A percentile compares a stretch with the other conserved stretches of the same genome.
phyloP scores from a whole-genome alignment of 495 filamentous ascomycete species.

The Letharia columbiana region DNA sequence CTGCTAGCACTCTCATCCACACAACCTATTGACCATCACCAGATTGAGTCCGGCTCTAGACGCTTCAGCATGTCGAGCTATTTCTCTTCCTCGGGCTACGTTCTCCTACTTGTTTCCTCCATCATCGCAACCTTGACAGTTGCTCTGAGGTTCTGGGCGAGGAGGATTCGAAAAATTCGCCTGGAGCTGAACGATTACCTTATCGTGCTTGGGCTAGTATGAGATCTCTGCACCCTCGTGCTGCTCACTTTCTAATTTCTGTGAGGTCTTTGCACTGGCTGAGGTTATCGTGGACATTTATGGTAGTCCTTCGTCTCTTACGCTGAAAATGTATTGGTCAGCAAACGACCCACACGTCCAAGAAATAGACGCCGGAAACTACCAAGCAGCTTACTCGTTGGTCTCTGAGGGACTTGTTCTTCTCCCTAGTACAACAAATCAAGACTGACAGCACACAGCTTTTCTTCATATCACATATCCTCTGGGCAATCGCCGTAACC shows the following conservation, averaged over 20 bases:
- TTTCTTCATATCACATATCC: conserved; percentile 8
- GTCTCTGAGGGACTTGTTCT: too few relatives aligned
- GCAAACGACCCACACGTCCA: too few relatives aligned
- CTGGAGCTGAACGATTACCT: conserved; percentile 19
- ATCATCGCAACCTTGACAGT: conserved; percentile 14
- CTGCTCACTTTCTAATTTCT: not conserved
- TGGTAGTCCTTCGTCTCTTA: not conserved
- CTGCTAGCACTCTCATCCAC: not conserved
- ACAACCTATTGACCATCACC: not conserved
- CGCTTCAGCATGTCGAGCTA: not conserved
- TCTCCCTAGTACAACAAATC: not conserved
- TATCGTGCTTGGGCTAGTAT: conserved; percentile 16
- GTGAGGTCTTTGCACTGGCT: conserved; percentile 14
- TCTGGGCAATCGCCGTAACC: conserved; percentile 28
- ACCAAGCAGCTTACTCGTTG: too few relatives aligned
- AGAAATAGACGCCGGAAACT: too few relatives aligned
- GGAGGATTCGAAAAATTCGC: conserved; percentile 14
- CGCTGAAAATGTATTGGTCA: too few relatives aligned
- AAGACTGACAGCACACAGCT: not conserved
- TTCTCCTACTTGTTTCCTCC: conserved; percentile 5
- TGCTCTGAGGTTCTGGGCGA: conserved; percentile 16
- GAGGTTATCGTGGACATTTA: not conserved
- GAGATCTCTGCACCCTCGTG: not conserved
- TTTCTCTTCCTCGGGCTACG: not conserved
- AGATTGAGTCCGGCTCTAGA: not conserved